Evolutionary conservation across 176 grass and related monocot species (phyloP).

Genomic region (Cenchrus purpureus): DNA sequence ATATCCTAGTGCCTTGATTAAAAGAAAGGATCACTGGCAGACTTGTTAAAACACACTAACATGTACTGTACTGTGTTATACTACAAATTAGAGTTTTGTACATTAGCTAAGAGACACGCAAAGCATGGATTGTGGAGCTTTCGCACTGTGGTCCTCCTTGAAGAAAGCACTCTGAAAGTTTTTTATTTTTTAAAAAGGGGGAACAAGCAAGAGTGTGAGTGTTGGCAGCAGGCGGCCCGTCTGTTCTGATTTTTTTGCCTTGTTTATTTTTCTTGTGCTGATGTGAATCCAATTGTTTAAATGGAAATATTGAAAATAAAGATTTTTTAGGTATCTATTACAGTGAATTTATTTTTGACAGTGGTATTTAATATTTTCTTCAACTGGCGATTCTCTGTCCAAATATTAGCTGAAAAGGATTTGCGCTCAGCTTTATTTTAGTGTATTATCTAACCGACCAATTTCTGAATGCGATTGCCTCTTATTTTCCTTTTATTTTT

Average conservation of each 20-base stretch:
- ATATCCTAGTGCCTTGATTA: slow-evolving; percentile 25
- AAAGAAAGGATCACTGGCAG: background rate
- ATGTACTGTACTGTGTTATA: background rate
- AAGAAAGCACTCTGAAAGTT: slow-evolving; percentile 9
- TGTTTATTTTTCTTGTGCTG: background rate
- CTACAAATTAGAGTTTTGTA: background rate
- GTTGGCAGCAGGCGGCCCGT: slow-evolving; percentile 26
- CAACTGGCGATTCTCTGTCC: background rate
- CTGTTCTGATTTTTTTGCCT: background rate
- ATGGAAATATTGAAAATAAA: background rate
- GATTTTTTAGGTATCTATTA: background rate
- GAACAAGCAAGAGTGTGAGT: background rate
- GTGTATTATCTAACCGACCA: background rate
- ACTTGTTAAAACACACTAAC: slow-evolving; percentile 20
- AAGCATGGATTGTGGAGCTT: slow-evolving; percentile 22
- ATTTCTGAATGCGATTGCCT: no score
- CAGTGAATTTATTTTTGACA: background rate
- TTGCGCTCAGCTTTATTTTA: background rate
- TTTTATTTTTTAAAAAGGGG: background rate
- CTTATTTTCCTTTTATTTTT: background rate
- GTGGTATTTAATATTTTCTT: background rate
- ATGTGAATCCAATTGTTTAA: background rate
- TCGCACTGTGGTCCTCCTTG: slow-evolving; percentile 7
- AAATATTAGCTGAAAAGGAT: background rate
- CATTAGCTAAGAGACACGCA: slow-evolving; percentile 20